phyloP scores from a whole-genome alignment of 192 early-diverging fungal genomes.

The Linnemannia schmuckeri region DNA sequence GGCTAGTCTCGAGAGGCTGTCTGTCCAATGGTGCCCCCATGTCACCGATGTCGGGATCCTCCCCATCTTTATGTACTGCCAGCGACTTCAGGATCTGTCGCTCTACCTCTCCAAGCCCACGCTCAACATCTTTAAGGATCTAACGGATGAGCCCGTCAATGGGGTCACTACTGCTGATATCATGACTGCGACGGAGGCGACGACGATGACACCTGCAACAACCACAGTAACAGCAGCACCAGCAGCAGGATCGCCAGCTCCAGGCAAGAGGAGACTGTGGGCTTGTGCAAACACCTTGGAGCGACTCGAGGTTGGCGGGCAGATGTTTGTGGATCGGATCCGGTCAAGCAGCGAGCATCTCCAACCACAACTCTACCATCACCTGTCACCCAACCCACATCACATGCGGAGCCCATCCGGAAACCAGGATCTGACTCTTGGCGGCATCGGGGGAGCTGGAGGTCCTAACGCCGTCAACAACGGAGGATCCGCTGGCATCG shows the following conservation, averaged over 20 bases:
- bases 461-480: background rate
- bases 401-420: conserved; percentile 19
- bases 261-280: conserved; percentile 25
- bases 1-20: conserved; percentile 21
- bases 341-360: conserved; percentile 39
- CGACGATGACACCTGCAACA: background rate
- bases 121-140: conserved; percentile 25
- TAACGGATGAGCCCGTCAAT: background rate
- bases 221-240: background rate
- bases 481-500: background rate
- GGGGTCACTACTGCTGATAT: no score
- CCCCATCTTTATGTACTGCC: conserved; percentile 32
- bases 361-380: conserved; percentile 53
- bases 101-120: conserved; percentile 42
- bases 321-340: conserved; percentile 47
- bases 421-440: background rate
- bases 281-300: conserved; percentile 41
- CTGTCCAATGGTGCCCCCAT: conserved; percentile 48
- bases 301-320: conserved; percentile 41
- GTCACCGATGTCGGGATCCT: conserved; percentile 42
- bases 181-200: background rate
- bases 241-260: background rate
- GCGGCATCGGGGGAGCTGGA: background rate
- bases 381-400: conserved; percentile 46
- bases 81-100: conserved; percentile 33